Evolutionary conservation across 2,329 filamentous ascomycete genomes (phyloP), one percentile per base, ranked within the genome.

Genomic region (Phymatotrichopsis omnivora): DNA sequence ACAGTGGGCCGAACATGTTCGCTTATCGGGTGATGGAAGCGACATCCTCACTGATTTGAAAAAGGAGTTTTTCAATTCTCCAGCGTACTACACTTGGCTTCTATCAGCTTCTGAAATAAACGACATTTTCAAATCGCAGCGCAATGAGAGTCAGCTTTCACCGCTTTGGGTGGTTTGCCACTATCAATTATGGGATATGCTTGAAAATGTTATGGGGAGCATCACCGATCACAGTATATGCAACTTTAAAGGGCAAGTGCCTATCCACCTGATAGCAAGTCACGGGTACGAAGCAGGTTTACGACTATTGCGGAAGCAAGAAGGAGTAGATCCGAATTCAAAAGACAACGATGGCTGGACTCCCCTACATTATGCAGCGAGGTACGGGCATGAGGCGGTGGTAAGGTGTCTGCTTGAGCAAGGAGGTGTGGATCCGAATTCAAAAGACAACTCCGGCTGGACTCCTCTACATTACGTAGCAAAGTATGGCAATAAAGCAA

Each of bases 351-450:
- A 45, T 27, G 53, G 51, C 4, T 22, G 32, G 12, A 34, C 14
- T 12, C 47, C 53, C 22, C 36, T 56, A n/a, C 27, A 39, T 36
- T 45, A 43, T 38, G 43, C 54, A 42, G 32, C 42, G 30, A 8
- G 24, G 16, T 38, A 40, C 30, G 46, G 52, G 20, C 38, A 45
- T 24, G 35, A 57, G 41, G 32, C 32, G 6, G 2, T 34, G 8
- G 32, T 34, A 3, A 17, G 32, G 19, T n/a, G 19, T 7, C 14
- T 34, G 32, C 32, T 34, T 7, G 14, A 19, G 17, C 32, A 22
- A n/a, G 32, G n/a, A 12, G 32, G 23, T 19, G n/a, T 34, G 17
- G 32, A 34, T 4, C 17, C 23, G 17, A 34, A 34, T 8, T 11
- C 14, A 7, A 34, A 22, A n/a, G 32, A 34, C 7, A 19, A 22